Evolutionary conservation across 495 filamentous ascomycete genomes (phyloP), one percentile per base, ranked within the genome.

Genomic region (Aspergillus incahuasiensis): DNA sequence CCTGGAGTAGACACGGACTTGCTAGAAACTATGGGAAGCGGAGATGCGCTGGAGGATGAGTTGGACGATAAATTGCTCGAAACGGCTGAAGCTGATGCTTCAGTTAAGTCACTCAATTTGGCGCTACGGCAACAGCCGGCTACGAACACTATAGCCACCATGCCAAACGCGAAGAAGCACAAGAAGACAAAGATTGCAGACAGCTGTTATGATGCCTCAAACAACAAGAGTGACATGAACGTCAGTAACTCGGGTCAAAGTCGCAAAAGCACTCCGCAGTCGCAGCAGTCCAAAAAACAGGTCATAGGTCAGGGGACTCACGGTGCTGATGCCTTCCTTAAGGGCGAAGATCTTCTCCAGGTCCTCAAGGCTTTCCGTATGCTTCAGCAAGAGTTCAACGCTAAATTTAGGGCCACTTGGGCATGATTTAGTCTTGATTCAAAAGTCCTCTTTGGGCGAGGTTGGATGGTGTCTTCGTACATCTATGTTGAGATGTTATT

Each of bases 371-470:
- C 87, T 6, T 75, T 90, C 57, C 66, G 61, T 44, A 66, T 71
- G 68, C 63, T 90, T 57, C 77, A 75, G 58, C 58, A 52, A 25
- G 80, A 83, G 58, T 90, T 90, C 64, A 79, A 89, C 59, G 67
- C 67, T 28, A 88, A 86, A 68, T 89, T 90, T 69, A 77, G 55
- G 55, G 78, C 74, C 42, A 87, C 85, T 35, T 83, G 66, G 55
- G 71, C 72, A 18, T 49, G 15, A 49, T 9, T 74, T n/a, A n/a
- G n/a, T n/a, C n/a, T n/a, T n/a, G n/a, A n/a, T n/a, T n/a, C n/a
- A n/a, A n/a, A n/a, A n/a, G n/a, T n/a, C n/a, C n/a, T n/a, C n/a
- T n/a, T n/a, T n/a, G n/a, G n/a, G n/a, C n/a, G n/a, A n/a, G n/a
- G n/a, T n/a, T n/a, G n/a, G n/a, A n/a, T n/a, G n/a, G n/a, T n/a